These are phyloP conservation scores for Chrysanthemum lavandulifolium DNA, from an alignment of 129 eudicot species.

Conservation along the genomic window DNA sequence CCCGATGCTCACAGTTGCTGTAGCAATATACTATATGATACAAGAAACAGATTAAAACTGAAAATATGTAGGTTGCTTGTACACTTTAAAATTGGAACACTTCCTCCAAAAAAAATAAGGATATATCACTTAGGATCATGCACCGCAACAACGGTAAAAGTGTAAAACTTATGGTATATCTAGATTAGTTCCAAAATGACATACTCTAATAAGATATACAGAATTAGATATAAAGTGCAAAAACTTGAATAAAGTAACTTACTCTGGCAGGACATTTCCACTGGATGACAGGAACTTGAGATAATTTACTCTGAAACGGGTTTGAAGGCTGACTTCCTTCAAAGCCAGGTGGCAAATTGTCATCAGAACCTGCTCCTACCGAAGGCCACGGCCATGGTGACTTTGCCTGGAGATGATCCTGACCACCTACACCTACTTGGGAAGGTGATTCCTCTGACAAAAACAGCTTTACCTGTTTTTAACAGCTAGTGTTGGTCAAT, in stretches of 20 bases:
- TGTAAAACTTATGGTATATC: conserved; percentile 1
- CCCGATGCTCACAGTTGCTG: not conserved
- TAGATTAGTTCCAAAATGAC: not conserved
- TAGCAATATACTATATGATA: not conserved
- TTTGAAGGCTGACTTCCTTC: conserved; percentile 64
- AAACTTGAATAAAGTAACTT: conserved; percentile 28
- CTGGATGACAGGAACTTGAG: conserved; percentile 60
- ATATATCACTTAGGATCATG: not conserved
- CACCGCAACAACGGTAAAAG: too few relatives aligned
- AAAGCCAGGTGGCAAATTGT: conserved; percentile 86
- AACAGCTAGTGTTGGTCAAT: conserved; percentile 18
- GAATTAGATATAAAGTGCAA: not conserved
- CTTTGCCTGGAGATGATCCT: conserved; percentile 86
- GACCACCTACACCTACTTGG: conserved; percentile 61
- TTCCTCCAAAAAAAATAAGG: conserved; percentile 1
- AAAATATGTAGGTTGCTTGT: not conserved
- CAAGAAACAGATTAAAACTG: not conserved
- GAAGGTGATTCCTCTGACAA: conserved; percentile 86
- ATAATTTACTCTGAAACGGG: conserved; percentile 38
- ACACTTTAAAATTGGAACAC: conserved; percentile 1
- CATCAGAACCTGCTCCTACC: conserved; percentile 43
- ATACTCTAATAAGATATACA: not conserved
- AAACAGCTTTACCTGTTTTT: conserved; percentile 72
- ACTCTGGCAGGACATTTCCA: conserved; percentile 87
- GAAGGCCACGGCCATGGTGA: conserved; percentile 41